Evolutionary conservation across 2,329 filamentous ascomycete species (phyloP), one percentile per base, ranked within the genome.

Genomic region (Colletotrichum karsti): DNA sequence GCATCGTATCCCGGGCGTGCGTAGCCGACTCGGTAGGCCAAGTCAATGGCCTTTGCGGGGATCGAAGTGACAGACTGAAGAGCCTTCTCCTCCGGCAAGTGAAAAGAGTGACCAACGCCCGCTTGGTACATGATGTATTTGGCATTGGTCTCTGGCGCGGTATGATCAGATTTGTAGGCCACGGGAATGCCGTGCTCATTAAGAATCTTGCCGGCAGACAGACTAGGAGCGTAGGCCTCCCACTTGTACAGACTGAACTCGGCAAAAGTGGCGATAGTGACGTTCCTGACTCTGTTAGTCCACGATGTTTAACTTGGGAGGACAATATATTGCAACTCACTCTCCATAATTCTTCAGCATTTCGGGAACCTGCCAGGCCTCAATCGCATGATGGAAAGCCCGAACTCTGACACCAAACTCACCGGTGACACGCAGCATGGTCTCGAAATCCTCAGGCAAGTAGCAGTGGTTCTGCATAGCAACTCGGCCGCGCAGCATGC

Each of bases 391-490:
- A 59, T 83, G 81, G 61, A 82, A 82, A 6, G 80, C 81, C 50
- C 77, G 72, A 22, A 83, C 77, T 9, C 75, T 73, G 66, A 80
- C 82, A 1, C 79, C 80, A 72, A 83, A 83, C 69, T 83, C 82
- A 22, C 79, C 75, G 37, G 77, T 80, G 68, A 83, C 78, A 7
- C 75, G 75, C 12, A 83, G 73, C 77, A 83, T 81, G 44, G 81
- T 79, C 62, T 82, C 79, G 33, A 84, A 73, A 63, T 84, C 82
- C 55, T 83, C 77, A 1, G 79, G 74, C 59, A 82, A 77, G 61
- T 84, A 84, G 72, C 82, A 83, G 73, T 84, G 82, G 46, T 82
- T 77, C 60, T 84, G 81, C 64, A 84, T 74, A 15, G 77, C 77
- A 15, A 83, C 75, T 44, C 78, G 76, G 5, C 81, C 81, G 18